phyloP scores from a whole-genome alignment of 2,329 filamentous ascomycete species.

The Pseudohalonectria lignicola region DNA sequence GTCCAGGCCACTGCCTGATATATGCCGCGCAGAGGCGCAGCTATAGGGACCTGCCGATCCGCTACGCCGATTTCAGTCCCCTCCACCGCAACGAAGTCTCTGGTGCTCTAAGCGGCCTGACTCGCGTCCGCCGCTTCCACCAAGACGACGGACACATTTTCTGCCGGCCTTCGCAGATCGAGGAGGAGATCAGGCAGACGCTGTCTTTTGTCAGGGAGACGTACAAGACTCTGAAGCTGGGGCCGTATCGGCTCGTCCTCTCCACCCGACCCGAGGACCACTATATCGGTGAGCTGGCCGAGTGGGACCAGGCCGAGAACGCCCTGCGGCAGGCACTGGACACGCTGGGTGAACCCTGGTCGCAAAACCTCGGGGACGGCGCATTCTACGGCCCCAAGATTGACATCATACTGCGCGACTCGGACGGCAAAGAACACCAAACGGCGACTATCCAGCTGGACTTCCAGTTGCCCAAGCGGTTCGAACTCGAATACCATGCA shows the following conservation, averaged over 20 bases:
- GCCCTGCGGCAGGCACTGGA: constrained; percentile 54
- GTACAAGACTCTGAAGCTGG: constrained; percentile 59
- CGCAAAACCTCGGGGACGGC: constrained; percentile 68
- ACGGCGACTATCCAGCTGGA: constrained; percentile 84
- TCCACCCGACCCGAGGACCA: constrained; percentile 69
- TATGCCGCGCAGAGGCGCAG: constrained; percentile 75
- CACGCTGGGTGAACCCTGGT: constrained; percentile 56
- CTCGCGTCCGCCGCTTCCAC: constrained; percentile 85
- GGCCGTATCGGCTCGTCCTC: constrained; percentile 63
- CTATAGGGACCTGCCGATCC: constrained; percentile 81
- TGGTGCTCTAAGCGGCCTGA: constrained; percentile 81
- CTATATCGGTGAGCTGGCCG: constrained; percentile 62
- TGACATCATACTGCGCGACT: constrained; percentile 71
- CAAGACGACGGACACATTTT: constrained; percentile 93
- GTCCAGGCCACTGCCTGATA: constrained; percentile 84
- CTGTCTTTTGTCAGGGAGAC: constrained; percentile 64
- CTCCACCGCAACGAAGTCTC: constrained; percentile 93
- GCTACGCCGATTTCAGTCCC: constrained; percentile 92
- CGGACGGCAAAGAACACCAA: constrained; percentile 77
- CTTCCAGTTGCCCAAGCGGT: constrained; percentile 78
- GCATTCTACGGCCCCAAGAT: constrained; percentile 92
- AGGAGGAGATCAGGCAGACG: constrained; percentile 61
- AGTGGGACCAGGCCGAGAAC: constrained; percentile 58
- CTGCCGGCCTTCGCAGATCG: constrained; percentile 66
- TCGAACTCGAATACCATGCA: constrained; percentile 63